A percentile compares a stretch with the other conserved stretches of the same genome.
Evolutionary conservation across 2,329 filamentous ascomycete genomes (phyloP).

Genomic region (Reticulascus tulasneorum): DNA sequence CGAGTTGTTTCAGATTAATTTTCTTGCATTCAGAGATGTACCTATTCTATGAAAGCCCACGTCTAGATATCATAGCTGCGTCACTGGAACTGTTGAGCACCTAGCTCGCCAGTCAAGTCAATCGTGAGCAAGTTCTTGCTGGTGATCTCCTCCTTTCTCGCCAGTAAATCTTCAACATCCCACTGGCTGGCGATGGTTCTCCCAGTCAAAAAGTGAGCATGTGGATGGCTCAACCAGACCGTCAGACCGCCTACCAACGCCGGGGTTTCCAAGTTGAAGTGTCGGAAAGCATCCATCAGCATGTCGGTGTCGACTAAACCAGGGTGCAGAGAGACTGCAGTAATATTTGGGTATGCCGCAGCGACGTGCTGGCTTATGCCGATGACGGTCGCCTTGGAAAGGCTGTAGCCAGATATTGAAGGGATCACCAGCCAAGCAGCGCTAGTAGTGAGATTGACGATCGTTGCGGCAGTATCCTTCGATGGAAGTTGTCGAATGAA

Average conservation of each 20-base stretch:
- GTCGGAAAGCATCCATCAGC: constrained; percentile 15
- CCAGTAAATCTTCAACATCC: constrained; percentile 28
- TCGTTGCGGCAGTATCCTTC: constrained; percentile 15
- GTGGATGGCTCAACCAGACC: constrained; percentile 21
- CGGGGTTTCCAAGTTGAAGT: constrained; percentile 22
- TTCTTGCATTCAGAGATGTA: too few relatives aligned
- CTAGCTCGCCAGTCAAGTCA: constrained; percentile 2
- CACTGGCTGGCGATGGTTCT: constrained; percentile 29
- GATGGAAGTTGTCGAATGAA: constrained; percentile 5
- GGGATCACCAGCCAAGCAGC: constrained; percentile 13
- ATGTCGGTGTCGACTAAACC: constrained; percentile 28
- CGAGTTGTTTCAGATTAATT: too few relatives aligned
- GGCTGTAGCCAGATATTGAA: constrained; percentile 21
- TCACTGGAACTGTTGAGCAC: constrained; percentile 5
- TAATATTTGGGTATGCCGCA: constrained; percentile 25
- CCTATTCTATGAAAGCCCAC: too few relatives aligned
- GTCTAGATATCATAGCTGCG: background rate
- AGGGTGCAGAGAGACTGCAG: constrained; percentile 23
- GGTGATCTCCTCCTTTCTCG: constrained; percentile 4
- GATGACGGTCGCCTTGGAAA: constrained; percentile 23
- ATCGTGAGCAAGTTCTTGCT: constrained; percentile 3
- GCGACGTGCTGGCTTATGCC: constrained; percentile 26
- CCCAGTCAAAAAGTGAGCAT: constrained; percentile 27
- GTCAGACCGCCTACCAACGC: constrained; percentile 22
- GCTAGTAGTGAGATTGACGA: constrained; percentile 22